Base-by-base conservation (phyloP, 2,329 filamentous ascomycete genomes). In the Trichophyton schoenleinii region DNA sequence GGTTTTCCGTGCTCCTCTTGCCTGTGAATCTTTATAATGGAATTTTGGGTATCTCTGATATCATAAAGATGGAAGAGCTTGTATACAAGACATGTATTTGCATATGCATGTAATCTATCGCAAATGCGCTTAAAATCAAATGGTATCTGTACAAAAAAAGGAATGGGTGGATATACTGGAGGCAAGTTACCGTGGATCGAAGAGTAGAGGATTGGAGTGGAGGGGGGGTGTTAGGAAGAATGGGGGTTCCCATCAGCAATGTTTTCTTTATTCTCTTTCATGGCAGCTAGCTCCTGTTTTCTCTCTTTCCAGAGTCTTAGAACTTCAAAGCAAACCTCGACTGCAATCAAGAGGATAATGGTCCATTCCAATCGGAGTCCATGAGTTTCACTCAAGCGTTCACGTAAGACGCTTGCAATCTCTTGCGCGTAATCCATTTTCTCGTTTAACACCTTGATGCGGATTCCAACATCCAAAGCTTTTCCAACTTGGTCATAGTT, bases 381-480 rank as follows among this genome's bases (percentile, higher is more conserved):
- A 70, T 97, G 91, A 72, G 89, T 90, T 78, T 97, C 91, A 70
- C 88, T 95, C 61, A 95, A 80, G 71, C 91, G 86, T 73, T 96
- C 90, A 62, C 94, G 81, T 64, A 97, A 76, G 15, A 97, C 91
- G 59, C 81, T 89, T 5, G 94, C 91, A 72, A 96, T 96, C 73
- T 97, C 92, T 70, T 94, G 89, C 0, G 92, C 94, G 72, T 99
- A 97, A 70, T 96, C 92, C 83, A 99, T 95, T 77, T 95, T 95
- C 76, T 95, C 89, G 72, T 99, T 99, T 67, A 97, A 76, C 18
- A 89, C 86, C 68, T 88, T 89, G 75, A 97, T 97, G 58, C 94
- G 83, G 28, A 94, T 89, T 38, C 89, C 88, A 25, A 97, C 91
- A 73, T 97, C 94, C 41, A 99, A 81, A 0, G 91, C 90, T 60